Evolutionary conservation across 2,329 filamentous ascomycete species (phyloP), one percentile per base, ranked within the genome.

Genomic region (Claviceps humidiphila): DNA sequence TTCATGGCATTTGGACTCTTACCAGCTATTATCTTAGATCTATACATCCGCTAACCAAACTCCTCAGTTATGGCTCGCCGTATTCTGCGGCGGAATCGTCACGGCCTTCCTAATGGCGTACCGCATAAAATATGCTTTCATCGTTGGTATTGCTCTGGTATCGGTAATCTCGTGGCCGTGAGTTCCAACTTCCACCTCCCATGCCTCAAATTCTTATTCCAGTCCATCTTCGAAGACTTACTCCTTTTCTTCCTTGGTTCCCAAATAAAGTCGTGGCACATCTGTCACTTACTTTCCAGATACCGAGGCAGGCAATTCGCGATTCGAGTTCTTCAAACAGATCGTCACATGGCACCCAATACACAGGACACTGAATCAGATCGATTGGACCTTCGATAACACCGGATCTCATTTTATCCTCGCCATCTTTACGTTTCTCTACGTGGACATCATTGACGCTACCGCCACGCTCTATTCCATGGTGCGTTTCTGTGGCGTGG

Each of bases 21-120:
- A 14, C 38, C 30, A 34, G 30, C 30, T 16, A 2, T n/a, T 16
- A 37, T 13, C n/a, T n/a, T n/a, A n/a, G n/a, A n/a, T n/a, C 51
- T 5, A 13, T 40, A 1, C 39, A 9, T 1, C 26, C 24, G 34
- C 56, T 60, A 22, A 40, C 1, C 14, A 17, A 16, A 22, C 26
- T 13, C 13, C 42, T 30, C 54, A 82, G 80, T 72, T 94, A 75
- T 95, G 89, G 89, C 79, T 94, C 51, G 89, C 87, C 11, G 84
- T 95, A 57, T 83, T 89, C 63, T 81, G 84, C 51, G 87, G 89
- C 14, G 87, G 88, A 38, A 74, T 95, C 46, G 66, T 94, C 40
- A 91, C 88, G 0, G 81, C 85, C 5, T 78, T 91, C 58, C 79
- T 95, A 67, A 89, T 89, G 85, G 78, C 84, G 17, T 89, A 84